phyloP scores from a whole-genome alignment of 73 alveolate genomes.

The Tetrahymena elliotti region DNA sequence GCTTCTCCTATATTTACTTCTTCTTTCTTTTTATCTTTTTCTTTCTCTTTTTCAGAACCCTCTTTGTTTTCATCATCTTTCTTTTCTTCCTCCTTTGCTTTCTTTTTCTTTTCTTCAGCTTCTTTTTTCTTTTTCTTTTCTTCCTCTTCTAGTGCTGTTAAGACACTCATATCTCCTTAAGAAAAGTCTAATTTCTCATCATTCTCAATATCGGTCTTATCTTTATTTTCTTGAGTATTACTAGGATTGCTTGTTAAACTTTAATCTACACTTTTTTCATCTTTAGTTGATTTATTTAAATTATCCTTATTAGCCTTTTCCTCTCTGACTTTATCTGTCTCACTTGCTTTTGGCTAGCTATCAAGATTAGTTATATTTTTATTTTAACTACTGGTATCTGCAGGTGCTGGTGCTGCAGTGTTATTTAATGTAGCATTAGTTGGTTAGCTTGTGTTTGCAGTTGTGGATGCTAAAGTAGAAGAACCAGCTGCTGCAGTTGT shows the following conservation, averaged over 20 bases:
- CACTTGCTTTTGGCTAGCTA: not conserved
- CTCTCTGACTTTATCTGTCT: not conserved
- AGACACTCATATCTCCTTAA: not conserved
- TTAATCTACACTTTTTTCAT: not conserved
- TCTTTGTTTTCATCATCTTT: not conserved
- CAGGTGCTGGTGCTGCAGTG: not conserved
- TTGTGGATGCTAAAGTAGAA: not conserved
- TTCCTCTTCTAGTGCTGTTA: not conserved
- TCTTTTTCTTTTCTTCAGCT: not conserved
- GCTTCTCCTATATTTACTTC: not conserved
- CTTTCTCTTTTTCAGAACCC: not conserved
- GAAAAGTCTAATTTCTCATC: not conserved
- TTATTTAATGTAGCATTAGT: not conserved
- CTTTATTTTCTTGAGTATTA: not conserved
- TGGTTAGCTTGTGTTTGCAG: not conserved
- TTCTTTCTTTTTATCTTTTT: not conserved
- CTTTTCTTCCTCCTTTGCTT: not conserved
- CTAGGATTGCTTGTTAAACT: not conserved
- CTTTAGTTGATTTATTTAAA: not conserved
- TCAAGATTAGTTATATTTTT: not conserved
- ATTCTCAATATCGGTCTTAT: not conserved
- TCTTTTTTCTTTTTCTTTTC: not conserved
- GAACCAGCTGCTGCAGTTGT: not conserved
- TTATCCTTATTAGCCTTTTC: not conserved
- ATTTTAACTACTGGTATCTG: not conserved